Conservation (phyloP, 495 filamentous ascomycete genomes). For the Hypoxylon perforatum region DNA sequence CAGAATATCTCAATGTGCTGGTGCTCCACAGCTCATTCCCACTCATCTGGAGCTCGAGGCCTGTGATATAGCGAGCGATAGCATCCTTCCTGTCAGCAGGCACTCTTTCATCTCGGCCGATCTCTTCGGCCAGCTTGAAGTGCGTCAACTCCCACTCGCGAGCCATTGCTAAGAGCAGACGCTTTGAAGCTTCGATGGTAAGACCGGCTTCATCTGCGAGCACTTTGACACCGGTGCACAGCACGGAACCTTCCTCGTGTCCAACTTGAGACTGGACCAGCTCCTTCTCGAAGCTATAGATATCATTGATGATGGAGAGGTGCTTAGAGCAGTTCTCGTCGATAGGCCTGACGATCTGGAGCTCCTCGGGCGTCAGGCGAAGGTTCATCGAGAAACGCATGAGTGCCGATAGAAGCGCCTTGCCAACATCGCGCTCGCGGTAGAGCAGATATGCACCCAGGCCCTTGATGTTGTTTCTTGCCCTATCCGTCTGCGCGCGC, state of each 20-base stretch:
- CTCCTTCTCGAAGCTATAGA: slow-evolving; percentile 54
- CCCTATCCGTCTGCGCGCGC: slow-evolving; percentile 45
- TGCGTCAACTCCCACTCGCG: slow-evolving; percentile 46
- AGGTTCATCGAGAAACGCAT: slow-evolving; percentile 50
- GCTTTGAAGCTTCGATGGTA: slow-evolving; percentile 33
- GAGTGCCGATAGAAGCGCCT: slow-evolving; percentile 34
- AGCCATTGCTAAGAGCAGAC: slow-evolving; percentile 43
- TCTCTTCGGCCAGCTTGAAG: slow-evolving; percentile 22
- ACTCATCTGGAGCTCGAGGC: slow-evolving; percentile 49
- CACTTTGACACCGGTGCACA: slow-evolving; percentile 41
- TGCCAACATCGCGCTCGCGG: slow-evolving; percentile 43
- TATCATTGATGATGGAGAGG: slow-evolving; percentile 53
- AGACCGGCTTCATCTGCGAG: slow-evolving; percentile 37
- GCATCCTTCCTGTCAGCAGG: background rate
- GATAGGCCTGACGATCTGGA: slow-evolving; percentile 22
- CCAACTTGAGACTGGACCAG: slow-evolving; percentile 17
- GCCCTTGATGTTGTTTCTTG: slow-evolving; percentile 10
- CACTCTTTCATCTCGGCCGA: background rate
- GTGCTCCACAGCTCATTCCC: slow-evolving; percentile 55
- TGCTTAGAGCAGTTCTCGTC: slow-evolving; percentile 49
- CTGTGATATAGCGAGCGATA: slow-evolving; percentile 41
- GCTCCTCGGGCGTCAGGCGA: slow-evolving; percentile 30
- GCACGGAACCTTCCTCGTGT: slow-evolving; percentile 41
- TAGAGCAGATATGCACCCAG: slow-evolving; percentile 48
- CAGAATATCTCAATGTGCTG: background rate